Conservation (phyloP, 2,329 filamentous ascomycete genomes). For the Cladosporium cucumerinum region DNA sequence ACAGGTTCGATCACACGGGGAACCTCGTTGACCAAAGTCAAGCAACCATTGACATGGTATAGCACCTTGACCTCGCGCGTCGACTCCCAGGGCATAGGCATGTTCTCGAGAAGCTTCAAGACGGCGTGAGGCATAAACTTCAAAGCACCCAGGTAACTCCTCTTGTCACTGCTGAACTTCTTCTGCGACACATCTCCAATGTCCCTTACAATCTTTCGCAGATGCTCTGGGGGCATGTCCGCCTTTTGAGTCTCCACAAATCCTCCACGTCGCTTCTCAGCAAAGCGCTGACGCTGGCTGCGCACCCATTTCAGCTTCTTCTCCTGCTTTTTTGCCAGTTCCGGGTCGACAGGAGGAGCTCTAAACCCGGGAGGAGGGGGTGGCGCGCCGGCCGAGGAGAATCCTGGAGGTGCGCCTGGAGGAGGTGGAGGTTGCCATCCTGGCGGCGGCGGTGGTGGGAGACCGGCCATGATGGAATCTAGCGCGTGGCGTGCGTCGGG, state of each 20-base stretch:
- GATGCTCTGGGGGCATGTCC: constrained; percentile 96
- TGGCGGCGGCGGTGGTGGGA: constrained; percentile 67
- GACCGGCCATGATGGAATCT: constrained; percentile 50
- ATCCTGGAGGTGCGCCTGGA: constrained; percentile 49
- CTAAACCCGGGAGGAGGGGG: constrained; percentile 80
- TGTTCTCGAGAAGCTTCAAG: constrained; percentile 94
- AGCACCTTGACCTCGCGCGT: constrained; percentile 94
- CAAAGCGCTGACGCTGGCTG: constrained; percentile 84
- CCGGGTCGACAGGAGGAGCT: constrained; percentile 69
- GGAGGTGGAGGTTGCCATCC: constrained; percentile 55
- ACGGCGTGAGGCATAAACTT: constrained; percentile 99
- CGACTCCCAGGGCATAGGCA: constrained; percentile 99
- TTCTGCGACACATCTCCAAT: constrained; percentile 99
- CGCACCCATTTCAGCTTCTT: constrained; percentile 99
- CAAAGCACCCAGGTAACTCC: constrained; percentile 91
- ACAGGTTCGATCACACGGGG: constrained; percentile 96
- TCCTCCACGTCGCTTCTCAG: constrained; percentile 92
- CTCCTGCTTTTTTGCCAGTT: constrained; percentile 90
- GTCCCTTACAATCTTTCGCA: constrained; percentile 97
- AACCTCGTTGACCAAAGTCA: constrained; percentile 95
- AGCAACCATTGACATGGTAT: constrained; percentile 95
- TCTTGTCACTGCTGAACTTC: constrained; percentile 98
- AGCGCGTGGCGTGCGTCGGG: not conserved
- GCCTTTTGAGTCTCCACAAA: constrained; percentile 98
- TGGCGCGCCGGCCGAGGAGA: constrained; percentile 50